A percentile compares a stretch with the other conserved stretches of the same genome.
Evolutionary conservation across 2,329 filamentous ascomycete genomes (phyloP).

Genomic region (Orbilia oligospora): DNA sequence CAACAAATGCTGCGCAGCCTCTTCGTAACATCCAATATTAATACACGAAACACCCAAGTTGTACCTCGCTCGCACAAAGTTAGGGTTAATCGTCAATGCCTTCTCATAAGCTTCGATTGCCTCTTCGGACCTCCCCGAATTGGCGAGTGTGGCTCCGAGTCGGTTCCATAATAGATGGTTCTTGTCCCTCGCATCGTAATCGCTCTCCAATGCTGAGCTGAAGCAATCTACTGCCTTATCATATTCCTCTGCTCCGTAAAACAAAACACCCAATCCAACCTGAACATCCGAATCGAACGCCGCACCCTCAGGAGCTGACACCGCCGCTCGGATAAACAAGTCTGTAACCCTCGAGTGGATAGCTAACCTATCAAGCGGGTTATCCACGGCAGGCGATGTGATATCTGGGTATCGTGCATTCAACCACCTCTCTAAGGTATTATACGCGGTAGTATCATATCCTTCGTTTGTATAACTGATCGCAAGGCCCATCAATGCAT

Average conservation of each 20-base stretch:
- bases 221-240: slow-evolving; percentile 99
- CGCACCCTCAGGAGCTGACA: slow-evolving; percentile 89
- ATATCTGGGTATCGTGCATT: slow-evolving; percentile 93
- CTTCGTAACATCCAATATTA: slow-evolving; percentile 94
- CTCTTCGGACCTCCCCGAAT: slow-evolving; percentile 92
- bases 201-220: slow-evolving; percentile 87
- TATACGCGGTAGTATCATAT: slow-evolving; percentile 96
- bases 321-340: slow-evolving; percentile 91
- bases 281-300: slow-evolving; percentile 99
- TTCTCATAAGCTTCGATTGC: slow-evolving; percentile 97
- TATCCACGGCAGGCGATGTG: slow-evolving; percentile 80
- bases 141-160: slow-evolving; percentile 93
- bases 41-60: slow-evolving; percentile 97
- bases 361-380: slow-evolving; percentile 91
- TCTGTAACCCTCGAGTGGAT: slow-evolving; percentile 92
- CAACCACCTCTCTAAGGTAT: slow-evolving; percentile 95
- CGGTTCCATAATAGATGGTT: slow-evolving; percentile 97
- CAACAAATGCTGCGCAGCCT: slow-evolving; percentile 92
- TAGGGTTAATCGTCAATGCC: slow-evolving; percentile 88
- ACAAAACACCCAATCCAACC: slow-evolving; percentile 94
- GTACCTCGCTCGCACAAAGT: slow-evolving; percentile 96
- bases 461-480: slow-evolving; percentile 99
- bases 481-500: slow-evolving; percentile 92
- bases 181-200: slow-evolving; percentile 87
- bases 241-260: slow-evolving; percentile 98